These are phyloP conservation scores for Populus ilicifolia DNA, from an alignment of 345 rosid species.

Conservation along the genomic window DNA sequence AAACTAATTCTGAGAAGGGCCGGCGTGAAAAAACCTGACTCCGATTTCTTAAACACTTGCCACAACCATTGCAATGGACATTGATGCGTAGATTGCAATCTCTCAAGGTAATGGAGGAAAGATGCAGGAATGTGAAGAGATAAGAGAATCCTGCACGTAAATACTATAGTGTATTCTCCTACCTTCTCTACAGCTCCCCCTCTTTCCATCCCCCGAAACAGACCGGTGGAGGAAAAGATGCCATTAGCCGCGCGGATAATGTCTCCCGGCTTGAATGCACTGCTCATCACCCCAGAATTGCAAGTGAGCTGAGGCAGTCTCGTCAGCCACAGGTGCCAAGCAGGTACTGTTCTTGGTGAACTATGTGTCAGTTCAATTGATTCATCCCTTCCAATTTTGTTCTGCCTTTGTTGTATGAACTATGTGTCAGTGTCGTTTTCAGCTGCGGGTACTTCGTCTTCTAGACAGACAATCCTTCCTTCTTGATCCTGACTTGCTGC, in stretches of 20 bases:
- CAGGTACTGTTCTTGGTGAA: constrained; percentile 40
- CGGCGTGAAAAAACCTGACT: neutral
- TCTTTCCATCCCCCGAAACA: constrained; percentile 55
- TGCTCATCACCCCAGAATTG: constrained; percentile 68
- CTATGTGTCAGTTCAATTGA: too few relatives aligned
- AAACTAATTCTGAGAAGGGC: neutral
- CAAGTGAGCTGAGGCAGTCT: constrained; percentile 67
- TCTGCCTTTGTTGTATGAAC: constrained; percentile 55
- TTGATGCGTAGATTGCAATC: neutral
- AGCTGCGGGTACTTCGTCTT: constrained; percentile 59
- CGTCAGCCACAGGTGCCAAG: constrained; percentile 61
- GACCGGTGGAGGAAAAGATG: constrained; percentile 58
- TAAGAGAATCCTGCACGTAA: constrained; percentile 48
- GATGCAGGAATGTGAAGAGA: constrained; percentile 56
- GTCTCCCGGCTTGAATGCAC: constrained; percentile 48
- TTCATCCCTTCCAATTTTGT: constrained; percentile 14
- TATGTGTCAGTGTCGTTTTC: constrained; percentile 62
- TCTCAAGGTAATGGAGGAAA: constrained; percentile 41
- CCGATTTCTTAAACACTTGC: neutral
- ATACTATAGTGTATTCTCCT: constrained; percentile 59
- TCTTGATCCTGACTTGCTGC: neutral
- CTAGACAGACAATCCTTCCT: constrained; percentile 32
- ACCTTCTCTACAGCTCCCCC: constrained; percentile 55
- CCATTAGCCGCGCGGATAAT: constrained; percentile 49
- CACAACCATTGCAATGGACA: neutral